phyloP scores from a whole-genome alignment of 2,329 filamentous ascomycete genomes.

The Byssothecium circinans region DNA sequence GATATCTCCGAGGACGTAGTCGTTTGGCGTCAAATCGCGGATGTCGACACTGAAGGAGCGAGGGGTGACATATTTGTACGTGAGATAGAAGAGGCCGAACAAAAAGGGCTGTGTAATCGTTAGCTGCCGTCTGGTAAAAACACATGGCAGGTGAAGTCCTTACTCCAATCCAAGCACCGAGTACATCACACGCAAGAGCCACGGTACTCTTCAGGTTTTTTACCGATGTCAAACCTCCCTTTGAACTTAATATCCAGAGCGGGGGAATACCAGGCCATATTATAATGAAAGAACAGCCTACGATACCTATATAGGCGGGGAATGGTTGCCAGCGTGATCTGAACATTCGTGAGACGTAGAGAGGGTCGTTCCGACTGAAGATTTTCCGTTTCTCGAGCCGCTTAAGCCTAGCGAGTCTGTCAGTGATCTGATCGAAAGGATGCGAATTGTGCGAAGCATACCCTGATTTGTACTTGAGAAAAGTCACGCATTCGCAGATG shows the following conservation, averaged over 20 bases:
- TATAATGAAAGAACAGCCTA: constrained; percentile 25
- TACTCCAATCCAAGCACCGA: constrained; percentile 30
- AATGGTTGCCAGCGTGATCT: constrained; percentile 38
- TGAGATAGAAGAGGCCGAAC: constrained; percentile 19
- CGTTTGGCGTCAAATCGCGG: constrained; percentile 17
- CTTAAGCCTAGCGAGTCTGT: constrained; percentile 9
- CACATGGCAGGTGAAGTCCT: constrained; percentile 1
- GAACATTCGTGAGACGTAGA: constrained; percentile 30
- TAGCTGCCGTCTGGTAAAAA: not conserved
- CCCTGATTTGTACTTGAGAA: constrained; percentile 35
- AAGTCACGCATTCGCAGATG: constrained; percentile 30
- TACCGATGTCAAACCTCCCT: constrained; percentile 11
- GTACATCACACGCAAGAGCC: constrained; percentile 26
- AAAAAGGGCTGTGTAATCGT: constrained; percentile 12
- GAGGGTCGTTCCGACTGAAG: constrained; percentile 23
- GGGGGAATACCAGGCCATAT: constrained; percentile 31
- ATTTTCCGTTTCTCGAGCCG: constrained; percentile 17
- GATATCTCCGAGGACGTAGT: constrained; percentile 23
- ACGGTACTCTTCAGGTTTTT: constrained; percentile 12
- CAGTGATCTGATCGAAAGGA: not conserved
- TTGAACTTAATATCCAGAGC: constrained; percentile 25
- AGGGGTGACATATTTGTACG: constrained; percentile 23
- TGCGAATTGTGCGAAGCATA: constrained; percentile 4
- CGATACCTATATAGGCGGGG: constrained; percentile 32
- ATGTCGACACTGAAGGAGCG: constrained; percentile 18